Conservation (phyloP, 805 yeast genomes). For the Sugiyamaella valdiviana region DNA sequence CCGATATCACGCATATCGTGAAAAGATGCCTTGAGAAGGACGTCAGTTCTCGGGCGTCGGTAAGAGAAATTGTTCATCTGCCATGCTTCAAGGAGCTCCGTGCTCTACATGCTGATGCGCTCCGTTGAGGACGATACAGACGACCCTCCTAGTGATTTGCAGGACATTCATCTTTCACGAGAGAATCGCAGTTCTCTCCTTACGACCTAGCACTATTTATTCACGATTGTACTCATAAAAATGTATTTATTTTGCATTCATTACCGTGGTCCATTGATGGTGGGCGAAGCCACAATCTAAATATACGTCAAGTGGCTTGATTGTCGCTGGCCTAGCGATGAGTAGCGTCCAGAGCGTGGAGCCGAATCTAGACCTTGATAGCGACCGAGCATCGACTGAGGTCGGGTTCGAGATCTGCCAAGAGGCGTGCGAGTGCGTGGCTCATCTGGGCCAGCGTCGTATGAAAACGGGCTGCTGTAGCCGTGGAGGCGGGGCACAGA, state of each 20-base stretch:
- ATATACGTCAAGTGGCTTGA: neutral
- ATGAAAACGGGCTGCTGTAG: neutral
- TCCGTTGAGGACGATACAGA: neutral
- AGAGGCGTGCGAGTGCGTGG: neutral
- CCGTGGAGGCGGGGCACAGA: too few species aligned
- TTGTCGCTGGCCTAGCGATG: neutral
- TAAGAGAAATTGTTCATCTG: slow-evolving; percentile 5
- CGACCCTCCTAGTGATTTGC: neutral
- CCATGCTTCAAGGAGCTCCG: neutral
- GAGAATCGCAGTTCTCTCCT: too few species aligned
- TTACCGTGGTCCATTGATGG: too few species aligned
- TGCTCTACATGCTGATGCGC: neutral
- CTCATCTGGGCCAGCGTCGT: neutral
- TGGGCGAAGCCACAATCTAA: neutral
- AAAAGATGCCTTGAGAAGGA: slow-evolving; percentile 17
- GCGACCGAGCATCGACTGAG: neutral
- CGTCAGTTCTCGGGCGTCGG: slow-evolving; percentile 11
- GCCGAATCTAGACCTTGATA: neutral
- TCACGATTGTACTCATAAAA: neutral
- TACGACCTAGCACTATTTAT: neutral
- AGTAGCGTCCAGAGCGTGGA: neutral
- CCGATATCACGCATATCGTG: slow-evolving; percentile 13
- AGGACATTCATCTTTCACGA: too few species aligned
- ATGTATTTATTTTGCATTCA: neutral
- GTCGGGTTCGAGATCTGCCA: neutral